A percentile compares a stretch with the other conserved stretches of the same genome.
Evolutionary conservation across 75 land plant species (phyloP).

Genomic region (Sequoiadendron giganteum): DNA sequence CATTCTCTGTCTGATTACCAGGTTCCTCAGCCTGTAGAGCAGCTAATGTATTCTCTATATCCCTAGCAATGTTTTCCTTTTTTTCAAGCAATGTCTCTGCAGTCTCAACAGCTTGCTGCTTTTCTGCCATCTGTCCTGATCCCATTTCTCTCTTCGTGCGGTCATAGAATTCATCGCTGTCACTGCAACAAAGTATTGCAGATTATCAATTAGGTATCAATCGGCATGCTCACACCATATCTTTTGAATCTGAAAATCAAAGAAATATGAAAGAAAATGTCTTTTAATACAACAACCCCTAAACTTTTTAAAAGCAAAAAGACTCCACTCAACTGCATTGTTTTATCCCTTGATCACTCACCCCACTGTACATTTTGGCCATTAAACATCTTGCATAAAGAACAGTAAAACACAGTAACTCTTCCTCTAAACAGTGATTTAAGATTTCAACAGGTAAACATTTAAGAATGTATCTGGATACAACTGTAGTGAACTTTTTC

Average conservation of each 20-base stretch:
- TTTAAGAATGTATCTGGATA: too few species aligned
- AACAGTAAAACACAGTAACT: background rate
- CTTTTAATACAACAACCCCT: background rate
- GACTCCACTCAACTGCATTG: background rate
- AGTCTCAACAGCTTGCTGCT: constrained; percentile 67
- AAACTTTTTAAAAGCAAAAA: background rate
- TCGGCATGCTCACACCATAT: background rate
- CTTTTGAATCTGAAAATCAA: background rate
- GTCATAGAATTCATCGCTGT: constrained; percentile 96
- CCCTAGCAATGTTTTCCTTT: constrained; percentile 55
- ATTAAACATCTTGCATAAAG: background rate
- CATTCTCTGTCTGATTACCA: constrained; percentile 19
- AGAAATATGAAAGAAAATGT: background rate
- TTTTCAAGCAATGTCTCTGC: constrained; percentile 91
- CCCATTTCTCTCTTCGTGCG: constrained; percentile 58
- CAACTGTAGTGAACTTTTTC: too few species aligned
- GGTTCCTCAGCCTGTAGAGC: constrained; percentile 33
- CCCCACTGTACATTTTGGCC: background rate
- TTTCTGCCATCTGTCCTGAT: constrained; percentile 28
- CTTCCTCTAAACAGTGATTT: background rate
- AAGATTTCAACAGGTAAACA: too few species aligned
- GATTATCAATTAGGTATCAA: background rate
- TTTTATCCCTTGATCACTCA: background rate
- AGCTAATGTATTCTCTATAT: constrained; percentile 65
- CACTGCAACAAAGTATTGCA: constrained; percentile 41